These are phyloP conservation scores for Phaeotremella fagi DNA, from an alignment of 768 basidiomycete species.

Conservation along the genomic window DNA sequence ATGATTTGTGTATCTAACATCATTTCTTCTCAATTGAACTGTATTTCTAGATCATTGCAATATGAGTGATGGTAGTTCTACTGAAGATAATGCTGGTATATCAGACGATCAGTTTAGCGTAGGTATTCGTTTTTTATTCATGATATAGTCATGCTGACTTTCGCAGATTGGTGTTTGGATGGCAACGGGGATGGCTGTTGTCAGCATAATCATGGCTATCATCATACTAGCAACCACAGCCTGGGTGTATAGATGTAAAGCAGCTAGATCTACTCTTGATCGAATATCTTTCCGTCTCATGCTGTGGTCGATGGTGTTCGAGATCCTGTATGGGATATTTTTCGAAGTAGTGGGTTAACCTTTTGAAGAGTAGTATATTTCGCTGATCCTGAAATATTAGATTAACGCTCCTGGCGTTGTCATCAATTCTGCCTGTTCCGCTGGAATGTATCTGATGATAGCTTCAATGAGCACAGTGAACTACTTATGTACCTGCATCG, in stretches of 20 bases:
- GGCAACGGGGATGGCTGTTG: no score
- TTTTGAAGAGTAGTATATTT: not conserved
- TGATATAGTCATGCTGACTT: no score
- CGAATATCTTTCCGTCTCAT: conserved; percentile 27
- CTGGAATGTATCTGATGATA: not conserved
- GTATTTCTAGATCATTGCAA: no score
- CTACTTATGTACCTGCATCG: conserved; percentile 24
- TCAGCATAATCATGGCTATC: not conserved
- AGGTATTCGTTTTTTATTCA: no score
- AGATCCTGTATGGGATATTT: conserved; percentile 19
- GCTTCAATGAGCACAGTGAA: conserved; percentile 13
- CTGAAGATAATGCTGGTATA: no score
- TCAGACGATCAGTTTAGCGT: no score
- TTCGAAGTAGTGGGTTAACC: conserved; percentile 14
- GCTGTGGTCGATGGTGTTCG: conserved; percentile 20
- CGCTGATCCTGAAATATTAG: not conserved
- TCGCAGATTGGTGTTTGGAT: no score
- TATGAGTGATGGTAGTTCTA: no score
- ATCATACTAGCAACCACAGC: conserved; percentile 1
- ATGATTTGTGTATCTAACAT: no score
- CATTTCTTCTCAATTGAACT: no score
- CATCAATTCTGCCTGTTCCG: not conserved
- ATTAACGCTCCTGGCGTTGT: not conserved
- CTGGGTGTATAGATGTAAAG: conserved; percentile 9
- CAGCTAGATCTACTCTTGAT: conserved; percentile 10